These are phyloP conservation scores for Puya raimondii DNA, from an alignment of 176 grass and related monocot genomes.

Conservation along the genomic window DNA sequence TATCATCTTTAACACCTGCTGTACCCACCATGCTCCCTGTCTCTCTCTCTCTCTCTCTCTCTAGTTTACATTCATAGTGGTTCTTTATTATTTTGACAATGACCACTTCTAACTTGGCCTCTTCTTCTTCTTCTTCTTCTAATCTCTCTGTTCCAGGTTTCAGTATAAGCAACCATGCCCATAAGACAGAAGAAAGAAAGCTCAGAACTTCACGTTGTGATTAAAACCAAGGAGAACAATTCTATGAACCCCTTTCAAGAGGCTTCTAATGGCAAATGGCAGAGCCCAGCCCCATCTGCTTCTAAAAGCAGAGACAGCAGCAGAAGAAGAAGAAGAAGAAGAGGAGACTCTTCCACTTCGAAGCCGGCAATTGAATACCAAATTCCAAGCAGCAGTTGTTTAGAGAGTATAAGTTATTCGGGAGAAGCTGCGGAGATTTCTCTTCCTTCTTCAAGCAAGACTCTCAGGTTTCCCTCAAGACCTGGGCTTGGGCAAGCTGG, in stretches of 20 bases:
- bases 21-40: not conserved
- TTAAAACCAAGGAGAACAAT: slow-evolving; percentile 1
- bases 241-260: slow-evolving; percentile 1
- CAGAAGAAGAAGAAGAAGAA: not conserved
- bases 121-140: not conserved
- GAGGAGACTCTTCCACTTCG: not conserved
- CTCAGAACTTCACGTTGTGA: slow-evolving; percentile 8
- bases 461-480: slow-evolving; percentile 5
- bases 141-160: not conserved
- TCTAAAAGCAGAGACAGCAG: slow-evolving; percentile 3
- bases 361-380: not conserved
- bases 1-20: no score
- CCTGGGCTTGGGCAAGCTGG: slow-evolving; percentile 12
- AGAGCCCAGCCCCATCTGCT: not conserved
- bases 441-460: slow-evolving; percentile 4
- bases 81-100: not conserved
- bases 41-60: not conserved
- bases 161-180: not conserved
- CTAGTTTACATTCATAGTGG: not conserved
- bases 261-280: slow-evolving; percentile 6
- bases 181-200: not conserved
- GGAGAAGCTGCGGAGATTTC: not conserved
- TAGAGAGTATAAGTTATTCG: not conserved
- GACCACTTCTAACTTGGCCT: not conserved
- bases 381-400: not conserved